These are phyloP conservation scores for Curvularia lunata DNA, from an alignment of 2,329 filamentous ascomycete species.

Conservation along the genomic window DNA sequence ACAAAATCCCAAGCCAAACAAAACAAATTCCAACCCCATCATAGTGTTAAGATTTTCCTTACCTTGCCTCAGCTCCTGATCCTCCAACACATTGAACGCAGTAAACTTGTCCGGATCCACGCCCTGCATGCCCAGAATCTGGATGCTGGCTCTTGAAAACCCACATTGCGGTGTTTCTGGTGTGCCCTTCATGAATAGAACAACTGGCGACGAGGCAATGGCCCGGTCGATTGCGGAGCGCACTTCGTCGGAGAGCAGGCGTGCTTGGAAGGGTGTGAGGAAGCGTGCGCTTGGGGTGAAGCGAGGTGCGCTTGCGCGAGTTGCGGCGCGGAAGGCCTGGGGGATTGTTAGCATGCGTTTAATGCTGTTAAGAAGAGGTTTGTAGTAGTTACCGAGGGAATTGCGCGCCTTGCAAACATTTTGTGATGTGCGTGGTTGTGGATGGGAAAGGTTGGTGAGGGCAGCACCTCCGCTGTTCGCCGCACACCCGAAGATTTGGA, in stretches of 20 bases:
- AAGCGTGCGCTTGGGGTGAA: constrained; percentile 51
- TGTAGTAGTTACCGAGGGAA: constrained; percentile 40
- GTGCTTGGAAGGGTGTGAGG: constrained; percentile 57
- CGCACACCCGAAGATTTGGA: constrained; percentile 33
- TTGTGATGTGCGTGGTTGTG: constrained; percentile 22
- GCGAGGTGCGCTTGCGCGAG: constrained; percentile 36
- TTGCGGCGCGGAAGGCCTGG: constrained; percentile 48
- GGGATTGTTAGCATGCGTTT: constrained; percentile 12
- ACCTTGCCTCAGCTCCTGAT: constrained; percentile 84
- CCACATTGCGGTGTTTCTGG: constrained; percentile 96
- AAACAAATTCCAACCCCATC: not conserved
- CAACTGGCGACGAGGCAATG: constrained; percentile 84
- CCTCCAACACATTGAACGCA: constrained; percentile 97
- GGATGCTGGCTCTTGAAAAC: constrained; percentile 92
- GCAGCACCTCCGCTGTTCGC: constrained; percentile 31
- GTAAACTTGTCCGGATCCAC: constrained; percentile 95
- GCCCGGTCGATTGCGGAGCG: constrained; percentile 87
- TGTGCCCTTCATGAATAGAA: constrained; percentile 99
- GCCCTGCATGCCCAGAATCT: constrained; percentile 92
- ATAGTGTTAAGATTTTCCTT: not conserved
- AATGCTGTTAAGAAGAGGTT: not conserved
- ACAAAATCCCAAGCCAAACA: not conserved
- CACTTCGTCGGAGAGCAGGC: constrained; percentile 81
- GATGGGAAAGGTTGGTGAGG: constrained; percentile 23
- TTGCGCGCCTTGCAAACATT: constrained; percentile 50